Evolutionary conservation across 106 monocot species (phyloP), one percentile per base, ranked within the genome.

Genomic region (Allium fistulosum): DNA sequence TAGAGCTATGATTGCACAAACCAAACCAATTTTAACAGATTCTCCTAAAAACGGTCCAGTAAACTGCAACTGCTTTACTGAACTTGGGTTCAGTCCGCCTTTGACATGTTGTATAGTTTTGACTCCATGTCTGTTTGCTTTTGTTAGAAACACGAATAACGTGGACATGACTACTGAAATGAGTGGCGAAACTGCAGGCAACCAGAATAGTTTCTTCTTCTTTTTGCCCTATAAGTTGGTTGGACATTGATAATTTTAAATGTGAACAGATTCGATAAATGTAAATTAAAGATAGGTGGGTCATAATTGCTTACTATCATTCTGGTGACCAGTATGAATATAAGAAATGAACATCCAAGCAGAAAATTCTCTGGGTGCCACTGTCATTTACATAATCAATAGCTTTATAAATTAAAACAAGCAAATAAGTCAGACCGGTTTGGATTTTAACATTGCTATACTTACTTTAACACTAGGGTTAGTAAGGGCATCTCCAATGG

Each of bases 131-230:
- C 67, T 77, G 53, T 95, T 88, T 46, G 75, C 85, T 78, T 79
- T 88, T 53, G 85, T 82, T 5, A 79, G 26, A 14, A 71, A 88
- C 15, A 95, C 91, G 22, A 91, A 9, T 8, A 84, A 55, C 55
- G 94, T 95, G 46, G 94, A 91, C 4, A 91, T 46, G 56, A 86
- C 45, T 6, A 95, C 94, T 11, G 91, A 95, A 17, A 95, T 49
- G 51, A 95, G 71, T 27, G 91, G 91, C 27, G 94, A 72, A 65
- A 91, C 78, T 4, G 83, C 83, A 17, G 91, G 60, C 65, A 95
- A 45, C 91, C 85, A 88, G 75, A 91, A 95, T 11, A 85, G 68
- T 68, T 82, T 91, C 72, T 68, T 79, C 9, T 91, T 85, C 68
- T 75, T 83, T 71, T 80, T 95, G 4, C 81, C 88, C 94, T 95